These are phyloP conservation scores for Clavariopsis aquatica DNA, from an alignment of 495 filamentous ascomycete species.

Conservation along the genomic window DNA sequence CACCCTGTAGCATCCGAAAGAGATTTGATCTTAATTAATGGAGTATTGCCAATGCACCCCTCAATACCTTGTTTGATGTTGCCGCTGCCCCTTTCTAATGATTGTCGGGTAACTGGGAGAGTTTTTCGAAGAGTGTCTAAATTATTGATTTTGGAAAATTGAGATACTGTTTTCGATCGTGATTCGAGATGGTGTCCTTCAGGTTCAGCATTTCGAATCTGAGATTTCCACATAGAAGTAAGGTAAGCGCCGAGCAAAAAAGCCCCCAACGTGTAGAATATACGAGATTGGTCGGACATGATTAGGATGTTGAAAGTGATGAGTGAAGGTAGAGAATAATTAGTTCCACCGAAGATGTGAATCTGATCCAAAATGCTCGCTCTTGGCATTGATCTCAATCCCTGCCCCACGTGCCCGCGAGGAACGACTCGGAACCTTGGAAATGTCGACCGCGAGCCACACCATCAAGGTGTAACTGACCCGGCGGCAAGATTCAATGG, in stretches of 20 bases:
- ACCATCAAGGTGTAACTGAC: neutral
- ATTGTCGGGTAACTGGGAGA: neutral
- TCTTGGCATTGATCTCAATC: constrained; percentile 15
- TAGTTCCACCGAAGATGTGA: constrained; percentile 14
- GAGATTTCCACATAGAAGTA: constrained; percentile 68
- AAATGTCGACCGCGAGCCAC: neutral
- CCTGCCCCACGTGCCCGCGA: constrained; percentile 12
- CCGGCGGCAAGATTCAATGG: constrained; percentile 58
- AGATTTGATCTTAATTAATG: constrained; percentile 81
- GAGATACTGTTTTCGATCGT: constrained; percentile 54
- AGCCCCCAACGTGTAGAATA: constrained; percentile 52
- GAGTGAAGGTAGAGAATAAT: constrained; percentile 15
- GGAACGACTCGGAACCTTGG: neutral
- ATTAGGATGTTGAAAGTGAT: neutral
- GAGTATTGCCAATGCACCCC: constrained; percentile 92
- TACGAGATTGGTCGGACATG: constrained; percentile 31
- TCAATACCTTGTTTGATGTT: constrained; percentile 72
- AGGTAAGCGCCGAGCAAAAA: constrained; percentile 59
- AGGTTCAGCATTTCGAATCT: neutral
- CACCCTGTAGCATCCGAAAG: constrained; percentile 91
- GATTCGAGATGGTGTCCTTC: neutral
- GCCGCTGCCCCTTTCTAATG: constrained; percentile 24
- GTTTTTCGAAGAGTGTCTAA: constrained; percentile 7
- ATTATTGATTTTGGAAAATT: constrained; percentile 48
- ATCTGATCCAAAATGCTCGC: neutral